Evolutionary conservation across 2,329 filamentous ascomycete species (phyloP).

Genomic region (Raffaelea albimanens): DNA sequence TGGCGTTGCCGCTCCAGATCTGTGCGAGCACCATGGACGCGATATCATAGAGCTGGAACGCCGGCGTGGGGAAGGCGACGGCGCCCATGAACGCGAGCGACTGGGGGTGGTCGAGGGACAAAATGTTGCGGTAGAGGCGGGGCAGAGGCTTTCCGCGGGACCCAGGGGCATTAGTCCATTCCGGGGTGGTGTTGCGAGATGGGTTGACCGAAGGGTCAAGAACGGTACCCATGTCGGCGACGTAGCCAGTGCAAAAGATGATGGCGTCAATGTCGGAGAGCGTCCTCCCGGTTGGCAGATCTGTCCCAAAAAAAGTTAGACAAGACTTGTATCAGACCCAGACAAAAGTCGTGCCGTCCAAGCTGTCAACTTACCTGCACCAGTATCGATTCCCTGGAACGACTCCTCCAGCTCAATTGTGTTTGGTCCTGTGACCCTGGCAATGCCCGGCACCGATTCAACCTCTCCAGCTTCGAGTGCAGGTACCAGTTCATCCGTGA

Average conservation of each 20-base stretch:
- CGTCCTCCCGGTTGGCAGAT: too few species aligned
- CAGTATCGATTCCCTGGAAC: too few species aligned
- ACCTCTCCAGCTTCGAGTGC: slow-evolving; percentile 18
- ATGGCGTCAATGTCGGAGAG: slow-evolving; percentile 51
- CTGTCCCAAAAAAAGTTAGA: too few species aligned
- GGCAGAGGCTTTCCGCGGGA: slow-evolving; percentile 21
- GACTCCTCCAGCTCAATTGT: too few species aligned
- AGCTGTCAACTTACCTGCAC: too few species aligned
- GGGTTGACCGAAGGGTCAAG: slow-evolving; percentile 1
- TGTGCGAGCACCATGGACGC: slow-evolving; percentile 34
- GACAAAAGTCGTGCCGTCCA: too few species aligned
- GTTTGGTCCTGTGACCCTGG: slow-evolving; percentile 16
- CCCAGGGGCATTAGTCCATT: slow-evolving; percentile 16
- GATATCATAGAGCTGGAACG: slow-evolving; percentile 31
- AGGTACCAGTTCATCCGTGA: slow-evolving; percentile 18
- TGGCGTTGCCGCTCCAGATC: slow-evolving; percentile 28
- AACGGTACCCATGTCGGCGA: slow-evolving; percentile 3
- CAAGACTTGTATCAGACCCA: too few species aligned
- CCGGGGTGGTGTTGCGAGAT: slow-evolving; percentile 12
- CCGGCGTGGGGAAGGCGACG: slow-evolving; percentile 23
- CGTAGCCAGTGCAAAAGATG: slow-evolving; percentile 59
- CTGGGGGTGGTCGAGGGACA: slow-evolving; percentile 31
- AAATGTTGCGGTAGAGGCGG: slow-evolving; percentile 32
- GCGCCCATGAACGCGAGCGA: slow-evolving; percentile 34
- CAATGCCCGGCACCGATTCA: slow-evolving; percentile 19